Evolutionary conservation across 2,329 filamentous ascomycete genomes (phyloP), one percentile per base, ranked within the genome.

Genomic region (Magnaporthiopsis poae): DNA sequence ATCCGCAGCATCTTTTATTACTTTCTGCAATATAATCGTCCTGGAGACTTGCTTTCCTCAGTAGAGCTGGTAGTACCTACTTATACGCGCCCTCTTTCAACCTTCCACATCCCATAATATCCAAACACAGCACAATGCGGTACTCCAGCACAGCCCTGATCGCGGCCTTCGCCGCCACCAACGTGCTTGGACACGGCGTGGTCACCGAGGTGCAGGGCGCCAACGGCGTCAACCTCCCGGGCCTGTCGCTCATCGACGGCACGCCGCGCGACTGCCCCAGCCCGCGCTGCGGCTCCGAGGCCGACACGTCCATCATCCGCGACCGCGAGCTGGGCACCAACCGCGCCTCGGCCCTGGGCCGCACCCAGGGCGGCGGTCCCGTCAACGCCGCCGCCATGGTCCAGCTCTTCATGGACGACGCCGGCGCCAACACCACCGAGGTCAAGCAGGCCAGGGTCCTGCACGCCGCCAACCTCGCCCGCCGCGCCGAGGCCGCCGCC

Each of bases 241-340:
- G 83, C 74, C 81, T 88, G 63, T 82, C 82, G 15, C 84, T 89
- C 69, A 79, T 80, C 62, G 87, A 90, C 68, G 87, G 86, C 71
- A 89, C 87, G 69, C 88, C 87, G 64, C 86, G 88, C 72, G 86
- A 90, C 77, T 90, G 87, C 75, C 79, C 84, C 64, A 79, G 78
- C 71, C 85, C 87, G 71, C 69, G 74, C 62, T 89, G 86, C 73
- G 88, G 87, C 67, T 82, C 87, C n/a, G 60, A 90, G 74, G 85
- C 83, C 68, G 88, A 90, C 73, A 90, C 88, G n/a, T 81, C 87
- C 75, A 88, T 90, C 79, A 88, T 90, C 76, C 84, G 87, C 56
- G 76, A 83, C 68, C 76, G 78, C 15, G 87, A 89, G 76, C 80
- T 90, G 67, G 77, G 78, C 59, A 81, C 78, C 63, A 79, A 77